Conservation (phyloP, 345 rosid species). For the Fremontodendron californicum region DNA sequence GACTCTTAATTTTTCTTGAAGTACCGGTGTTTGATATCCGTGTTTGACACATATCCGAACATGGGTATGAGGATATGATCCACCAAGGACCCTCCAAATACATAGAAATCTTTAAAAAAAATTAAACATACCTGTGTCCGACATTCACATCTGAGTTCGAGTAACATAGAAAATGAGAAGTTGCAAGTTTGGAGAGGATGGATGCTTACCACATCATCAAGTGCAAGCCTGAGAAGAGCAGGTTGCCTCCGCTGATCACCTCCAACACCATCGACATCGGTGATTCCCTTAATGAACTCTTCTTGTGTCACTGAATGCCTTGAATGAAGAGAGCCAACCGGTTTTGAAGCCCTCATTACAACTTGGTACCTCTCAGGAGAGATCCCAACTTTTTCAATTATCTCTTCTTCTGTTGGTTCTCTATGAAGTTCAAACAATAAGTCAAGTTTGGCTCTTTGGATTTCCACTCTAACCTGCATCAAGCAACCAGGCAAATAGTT, state of each 20-base stretch:
- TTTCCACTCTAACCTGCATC: slow-evolving; percentile 71
- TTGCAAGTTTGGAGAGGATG: neutral
- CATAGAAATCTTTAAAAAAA: too few relatives aligned
- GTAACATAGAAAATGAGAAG: too few relatives aligned
- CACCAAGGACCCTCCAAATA: too few relatives aligned
- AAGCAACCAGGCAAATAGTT: slow-evolving; percentile 10
- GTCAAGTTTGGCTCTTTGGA: slow-evolving; percentile 67
- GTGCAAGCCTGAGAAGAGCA: slow-evolving; percentile 92
- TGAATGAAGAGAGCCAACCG: slow-evolving; percentile 69
- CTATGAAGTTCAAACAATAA: slow-evolving; percentile 60
- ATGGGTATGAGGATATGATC: too few relatives aligned
- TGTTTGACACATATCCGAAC: too few relatives aligned
- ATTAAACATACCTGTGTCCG: too few relatives aligned
- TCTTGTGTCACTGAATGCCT: slow-evolving; percentile 74
- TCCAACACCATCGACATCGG: slow-evolving; percentile 70
- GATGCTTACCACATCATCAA: slow-evolving; percentile 81
- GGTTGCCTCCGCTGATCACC: slow-evolving; percentile 61
- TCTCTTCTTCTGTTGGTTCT: slow-evolving; percentile 68
- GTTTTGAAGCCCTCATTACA: slow-evolving; percentile 70
- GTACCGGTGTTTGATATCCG: too few relatives aligned
- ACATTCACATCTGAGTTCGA: too few relatives aligned
- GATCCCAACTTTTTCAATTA: slow-evolving; percentile 55
- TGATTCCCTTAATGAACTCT: slow-evolving; percentile 70
- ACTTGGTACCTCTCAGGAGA: slow-evolving; percentile 80
- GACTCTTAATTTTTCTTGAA: too few relatives aligned